Percentiles rank a stretch among this genome's conserved stretches.
These are phyloP conservation scores for Talaromyces trachyspermus DNA, from an alignment of 495 filamentous ascomycete genomes.

Conservation along the genomic window DNA sequence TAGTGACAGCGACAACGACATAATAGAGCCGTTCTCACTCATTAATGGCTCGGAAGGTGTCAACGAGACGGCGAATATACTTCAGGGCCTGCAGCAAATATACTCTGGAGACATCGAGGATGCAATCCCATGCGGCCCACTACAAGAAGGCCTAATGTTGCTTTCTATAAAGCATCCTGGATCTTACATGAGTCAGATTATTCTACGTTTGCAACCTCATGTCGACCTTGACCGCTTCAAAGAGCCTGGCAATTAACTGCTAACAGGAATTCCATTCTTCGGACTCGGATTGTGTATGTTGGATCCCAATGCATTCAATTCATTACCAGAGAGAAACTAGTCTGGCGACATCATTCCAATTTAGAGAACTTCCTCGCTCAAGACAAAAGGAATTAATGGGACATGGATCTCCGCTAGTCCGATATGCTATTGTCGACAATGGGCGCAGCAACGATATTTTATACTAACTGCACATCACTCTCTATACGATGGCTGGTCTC, in stretches of 20 bases:
- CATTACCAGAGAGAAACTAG: slow-evolving; percentile 37
- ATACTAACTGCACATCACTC: not conserved
- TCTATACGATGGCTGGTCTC: not conserved
- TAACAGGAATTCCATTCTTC: slow-evolving; percentile 28
- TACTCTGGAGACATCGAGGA: not conserved
- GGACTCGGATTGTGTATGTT: slow-evolving; percentile 32
- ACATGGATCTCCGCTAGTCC: slow-evolving; percentile 36
- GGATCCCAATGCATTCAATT: slow-evolving; percentile 38
- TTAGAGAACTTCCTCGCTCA: not conserved
- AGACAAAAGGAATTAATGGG: slow-evolving; percentile 16
- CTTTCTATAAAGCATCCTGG: slow-evolving; percentile 12
- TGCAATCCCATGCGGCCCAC: not conserved
- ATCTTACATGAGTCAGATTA: not conserved
- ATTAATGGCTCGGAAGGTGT: not conserved
- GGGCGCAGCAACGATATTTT: not conserved
- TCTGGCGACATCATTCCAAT: slow-evolving; percentile 10
- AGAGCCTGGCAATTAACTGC: slow-evolving; percentile 32
- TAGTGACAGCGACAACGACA: not conserved
- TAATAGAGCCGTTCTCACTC: not conserved
- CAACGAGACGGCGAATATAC: not conserved
- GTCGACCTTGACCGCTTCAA: slow-evolving; percentile 29
- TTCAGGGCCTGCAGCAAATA: not conserved
- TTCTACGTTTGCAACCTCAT: not conserved
- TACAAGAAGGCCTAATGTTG: slow-evolving; percentile 43
- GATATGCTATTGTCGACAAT: slow-evolving; percentile 17